Percentiles rank a stretch among this genome's conserved stretches.
Evolutionary conservation across 192 early-diverging fungal species (phyloP).

Genomic region (Spizellomyces sp.): DNA sequence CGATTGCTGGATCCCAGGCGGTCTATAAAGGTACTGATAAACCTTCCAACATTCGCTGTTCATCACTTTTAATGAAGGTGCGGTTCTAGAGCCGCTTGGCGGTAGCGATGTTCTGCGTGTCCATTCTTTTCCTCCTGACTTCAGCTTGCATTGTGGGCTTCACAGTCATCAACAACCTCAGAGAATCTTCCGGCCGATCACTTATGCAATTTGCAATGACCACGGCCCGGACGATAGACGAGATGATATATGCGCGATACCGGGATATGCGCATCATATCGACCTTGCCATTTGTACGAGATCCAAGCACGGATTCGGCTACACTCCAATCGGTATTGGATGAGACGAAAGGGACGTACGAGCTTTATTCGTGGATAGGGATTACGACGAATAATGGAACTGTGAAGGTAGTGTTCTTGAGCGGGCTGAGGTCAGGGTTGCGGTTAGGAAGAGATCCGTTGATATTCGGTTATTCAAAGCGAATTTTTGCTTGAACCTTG

Average conservation of each 20-base stretch:
- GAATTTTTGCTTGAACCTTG: not conserved
- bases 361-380: slow-evolving; percentile 33
- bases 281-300: slow-evolving; percentile 12
- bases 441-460: not conserved
- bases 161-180: slow-evolving; percentile 6
- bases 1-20: slow-evolving; percentile 13
- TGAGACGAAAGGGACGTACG: slow-evolving; percentile 6
- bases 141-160: slow-evolving; percentile 13
- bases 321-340: slow-evolving; percentile 15
- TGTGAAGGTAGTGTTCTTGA: slow-evolving; percentile 12
- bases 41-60: not conserved
- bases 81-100: slow-evolving; percentile 15
- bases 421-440: not conserved
- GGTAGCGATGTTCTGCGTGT: slow-evolving; percentile 16
- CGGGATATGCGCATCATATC: slow-evolving; percentile 27
- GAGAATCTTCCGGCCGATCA: slow-evolving; percentile 5
- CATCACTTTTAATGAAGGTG: not conserved
- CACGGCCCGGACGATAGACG: not conserved
- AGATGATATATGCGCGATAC: slow-evolving; percentile 18
- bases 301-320: not conserved
- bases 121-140: slow-evolving; percentile 13
- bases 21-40: slow-evolving; percentile 21
- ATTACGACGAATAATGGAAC: slow-evolving; percentile 19
- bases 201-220: slow-evolving; percentile 12
- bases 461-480: not conserved